phyloP scores from a whole-genome alignment of 495 filamentous ascomycete species.

The Neurospora intermedia region DNA sequence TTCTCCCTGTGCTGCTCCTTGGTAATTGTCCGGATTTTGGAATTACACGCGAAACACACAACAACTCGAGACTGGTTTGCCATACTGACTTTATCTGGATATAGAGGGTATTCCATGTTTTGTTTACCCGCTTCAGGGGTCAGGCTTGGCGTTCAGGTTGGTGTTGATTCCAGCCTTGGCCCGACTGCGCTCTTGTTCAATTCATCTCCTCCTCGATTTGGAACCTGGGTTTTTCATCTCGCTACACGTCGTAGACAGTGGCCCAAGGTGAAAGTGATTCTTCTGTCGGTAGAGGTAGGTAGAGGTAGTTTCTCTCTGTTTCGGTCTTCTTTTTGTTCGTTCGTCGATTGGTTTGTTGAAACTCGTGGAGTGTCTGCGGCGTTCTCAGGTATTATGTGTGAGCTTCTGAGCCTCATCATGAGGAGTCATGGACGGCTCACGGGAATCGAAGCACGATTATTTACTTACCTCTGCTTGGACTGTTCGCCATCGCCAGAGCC shows the following conservation, averaged over 20 bases:
- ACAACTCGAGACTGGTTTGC: background rate
- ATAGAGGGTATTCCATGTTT: background rate
- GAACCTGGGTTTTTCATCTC: no score
- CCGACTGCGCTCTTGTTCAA: background rate
- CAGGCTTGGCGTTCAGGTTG: background rate
- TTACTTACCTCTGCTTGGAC: background rate
- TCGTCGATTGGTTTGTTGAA: background rate
- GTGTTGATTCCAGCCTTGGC: background rate
- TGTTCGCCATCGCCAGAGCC: background rate
- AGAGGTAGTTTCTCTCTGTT: background rate
- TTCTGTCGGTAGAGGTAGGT: background rate
- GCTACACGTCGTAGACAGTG: no score
- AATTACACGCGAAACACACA: background rate
- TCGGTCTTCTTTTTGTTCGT: background rate
- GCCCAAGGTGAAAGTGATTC: background rate
- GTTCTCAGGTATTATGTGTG: background rate
- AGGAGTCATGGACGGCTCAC: background rate
- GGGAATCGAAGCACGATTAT: background rate
- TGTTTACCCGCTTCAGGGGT: background rate
- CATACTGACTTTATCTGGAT: no score
- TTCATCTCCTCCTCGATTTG: no score
- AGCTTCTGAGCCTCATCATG: background rate
- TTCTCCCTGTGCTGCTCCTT: background rate
- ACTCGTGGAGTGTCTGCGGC: background rate
- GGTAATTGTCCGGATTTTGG: background rate